Percentiles rank a stretch among this genome's conserved stretches.
phyloP scores from a whole-genome alignment of 805 yeast genomes.

The Maudiozyma saulgeensis region DNA sequence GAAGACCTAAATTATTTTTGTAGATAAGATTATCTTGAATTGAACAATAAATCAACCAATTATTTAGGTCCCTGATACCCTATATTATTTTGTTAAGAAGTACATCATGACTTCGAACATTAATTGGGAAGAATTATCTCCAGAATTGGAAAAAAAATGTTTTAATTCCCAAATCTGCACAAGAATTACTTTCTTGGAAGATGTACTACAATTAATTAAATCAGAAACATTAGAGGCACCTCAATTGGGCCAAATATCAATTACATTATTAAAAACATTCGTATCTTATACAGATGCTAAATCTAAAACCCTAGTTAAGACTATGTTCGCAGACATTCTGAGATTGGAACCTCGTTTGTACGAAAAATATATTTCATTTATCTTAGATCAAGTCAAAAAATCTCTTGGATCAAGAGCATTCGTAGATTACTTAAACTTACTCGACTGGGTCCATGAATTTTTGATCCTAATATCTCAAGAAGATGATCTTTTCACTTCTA shows the following conservation, averaged over 20 bases:
- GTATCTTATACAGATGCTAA: conserved; percentile 41
- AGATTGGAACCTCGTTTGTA: conserved; percentile 27
- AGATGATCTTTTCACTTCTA: conserved; percentile 19
- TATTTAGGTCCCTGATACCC: neutral
- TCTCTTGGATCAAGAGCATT: conserved; percentile 39
- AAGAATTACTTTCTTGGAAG: conserved; percentile 23
- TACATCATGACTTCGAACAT: conserved; percentile 4
- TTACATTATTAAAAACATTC: conserved; percentile 38
- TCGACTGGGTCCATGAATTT: conserved; percentile 46
- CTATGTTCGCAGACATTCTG: conserved; percentile 33
- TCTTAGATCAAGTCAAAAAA: conserved; percentile 27
- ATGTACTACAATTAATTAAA: conserved; percentile 13
- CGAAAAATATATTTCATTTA: conserved; percentile 32
- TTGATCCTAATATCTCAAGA: conserved; percentile 16
- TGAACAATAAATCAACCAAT: neutral
- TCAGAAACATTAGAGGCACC: conserved; percentile 12
- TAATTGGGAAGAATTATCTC: conserved; percentile 20
- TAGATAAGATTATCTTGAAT: neutral
- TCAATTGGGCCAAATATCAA: conserved; percentile 26
- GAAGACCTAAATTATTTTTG: neutral
- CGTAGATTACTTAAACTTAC: conserved; percentile 46
- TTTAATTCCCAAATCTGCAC: conserved; percentile 18
- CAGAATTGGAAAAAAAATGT: conserved; percentile 12
- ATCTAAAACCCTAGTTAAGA: conserved; percentile 37
- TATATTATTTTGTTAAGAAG: neutral